phyloP scores from a whole-genome alignment of 2,329 filamentous ascomycete species.

The Microcyclosporella mali region DNA sequence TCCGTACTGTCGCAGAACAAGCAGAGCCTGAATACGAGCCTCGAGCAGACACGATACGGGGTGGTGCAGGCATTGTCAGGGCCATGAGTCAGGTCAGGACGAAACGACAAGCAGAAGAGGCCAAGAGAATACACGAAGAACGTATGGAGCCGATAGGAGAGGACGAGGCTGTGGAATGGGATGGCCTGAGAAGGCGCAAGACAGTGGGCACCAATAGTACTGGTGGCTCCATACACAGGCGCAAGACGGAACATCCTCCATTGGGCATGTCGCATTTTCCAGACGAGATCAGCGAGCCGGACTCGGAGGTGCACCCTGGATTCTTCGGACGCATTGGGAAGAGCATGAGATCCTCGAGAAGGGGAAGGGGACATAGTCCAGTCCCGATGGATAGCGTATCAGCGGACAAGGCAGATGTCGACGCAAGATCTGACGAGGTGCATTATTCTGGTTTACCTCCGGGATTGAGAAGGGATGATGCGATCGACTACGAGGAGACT shows the following conservation, averaged over 20 bases:
- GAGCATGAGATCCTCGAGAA: constrained; percentile 12
- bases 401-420: constrained; percentile 12
- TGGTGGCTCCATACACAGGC: constrained; percentile 38
- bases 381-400: constrained; percentile 34
- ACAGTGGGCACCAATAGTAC: constrained; percentile 34
- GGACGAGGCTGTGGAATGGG: constrained; percentile 80
- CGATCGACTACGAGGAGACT: constrained; percentile 47
- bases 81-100: constrained; percentile 69
- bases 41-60: constrained; percentile 91
- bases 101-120: constrained; percentile 74
- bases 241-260: constrained; percentile 61
- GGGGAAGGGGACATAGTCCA: constrained; percentile 24
- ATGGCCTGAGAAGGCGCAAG: constrained; percentile 73
- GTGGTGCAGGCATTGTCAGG: constrained; percentile 79
- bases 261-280: constrained; percentile 85
- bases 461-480: constrained; percentile 38
- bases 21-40: constrained; percentile 95
- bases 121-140: constrained; percentile 72
- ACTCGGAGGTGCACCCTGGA: constrained; percentile 42
- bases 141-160: constrained; percentile 73
- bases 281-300: constrained; percentile 41
- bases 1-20: constrained; percentile 89
- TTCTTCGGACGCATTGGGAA: constrained; percentile 37
- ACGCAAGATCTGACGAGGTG: constrained; percentile 26
- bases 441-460: constrained; percentile 48